Conservation (phyloP, 164 flowering plant genomes). For the Kalanchoe fedtschenkoi region DNA sequence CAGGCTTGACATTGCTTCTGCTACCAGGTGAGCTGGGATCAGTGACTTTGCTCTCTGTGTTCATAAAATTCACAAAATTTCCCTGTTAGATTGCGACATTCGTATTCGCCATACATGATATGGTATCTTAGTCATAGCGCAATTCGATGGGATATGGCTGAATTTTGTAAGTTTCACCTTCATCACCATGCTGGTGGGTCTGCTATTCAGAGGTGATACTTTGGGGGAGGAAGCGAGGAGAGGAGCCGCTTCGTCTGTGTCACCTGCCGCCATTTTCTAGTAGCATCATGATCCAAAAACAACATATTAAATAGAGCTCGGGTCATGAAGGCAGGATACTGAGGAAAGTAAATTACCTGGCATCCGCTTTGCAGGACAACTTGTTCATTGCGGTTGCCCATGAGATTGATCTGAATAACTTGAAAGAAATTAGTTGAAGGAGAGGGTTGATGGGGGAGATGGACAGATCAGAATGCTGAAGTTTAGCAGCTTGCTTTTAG, state of each 20-base stretch:
- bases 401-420: too few species aligned
- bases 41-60: slow-evolving; percentile 37
- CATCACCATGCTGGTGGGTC: slow-evolving; percentile 30
- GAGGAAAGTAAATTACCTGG: too few species aligned
- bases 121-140: too few species aligned
- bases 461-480: too few species aligned
- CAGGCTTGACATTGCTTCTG: slow-evolving; percentile 49
- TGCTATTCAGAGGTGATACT: slow-evolving; percentile 17
- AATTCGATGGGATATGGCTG: background rate
- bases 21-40: slow-evolving; percentile 51
- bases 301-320: too few species aligned
- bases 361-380: too few species aligned
- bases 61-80: background rate
- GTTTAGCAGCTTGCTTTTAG: too few species aligned
- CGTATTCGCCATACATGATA: background rate
- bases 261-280: slow-evolving; percentile 15
- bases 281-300: background rate
- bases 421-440: too few species aligned
- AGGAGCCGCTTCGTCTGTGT: slow-evolving; percentile 11
- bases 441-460: too few species aligned
- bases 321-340: too few species aligned
- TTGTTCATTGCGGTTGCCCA: too few species aligned
- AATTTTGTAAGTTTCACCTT: slow-evolving; percentile 13
- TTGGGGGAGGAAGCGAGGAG: slow-evolving; percentile 12
- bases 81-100: background rate